Base-by-base conservation (phyloP, 2,329 filamentous ascomycete genomes). In the Venturia effusa region DNA sequence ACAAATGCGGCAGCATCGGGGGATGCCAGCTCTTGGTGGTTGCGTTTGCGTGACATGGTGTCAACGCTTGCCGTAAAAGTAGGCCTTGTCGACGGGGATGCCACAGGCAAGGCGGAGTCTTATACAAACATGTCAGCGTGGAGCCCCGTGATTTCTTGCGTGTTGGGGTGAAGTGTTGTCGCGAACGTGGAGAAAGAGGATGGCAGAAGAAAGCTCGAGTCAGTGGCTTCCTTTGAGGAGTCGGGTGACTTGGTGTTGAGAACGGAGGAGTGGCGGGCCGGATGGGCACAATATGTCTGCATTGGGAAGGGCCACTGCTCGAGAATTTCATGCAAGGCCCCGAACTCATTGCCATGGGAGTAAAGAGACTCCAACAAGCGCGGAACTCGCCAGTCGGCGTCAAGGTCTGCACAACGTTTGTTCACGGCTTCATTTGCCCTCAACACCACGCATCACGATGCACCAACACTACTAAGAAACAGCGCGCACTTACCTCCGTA, bases 21-120 rank as follows among this genome's bases (percentile, higher is more conserved):
- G 8, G 48, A 63, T n/a, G 43, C 45, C 13, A 63, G 32, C 4
- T 51, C 61, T 30, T 57, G 30, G n/a, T 40, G 30, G 22, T 27
- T 11, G 13, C 61, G 61, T 51, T 63, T 63, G 19, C 48, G 61
- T 27, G 61, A 63, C 34, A 40, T 57, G 61, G 61, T 63, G 48
- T 63, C 61, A 32, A 63, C 19, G 1, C 34, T 57, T 19, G 51
- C 51, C 15, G 61, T 63, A 32, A 55, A 63, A 6, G 43, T 57
- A 40, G 43, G 24, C 2, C 1, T 17, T 34, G 60, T 17, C 17
- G 60, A 51, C 15, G 40, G n/a, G 13, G 41, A 37, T 1, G 60
- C 40, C 24, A n/a, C 60, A 30, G 32, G 5, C 15, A 48, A 30
- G 17, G 40, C 34, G 45, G 61, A 34, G 30, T 22, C 34, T 57